These are phyloP conservation scores for Acorus gramineus DNA, from an alignment of 106 monocot genomes.

Conservation along the genomic window DNA sequence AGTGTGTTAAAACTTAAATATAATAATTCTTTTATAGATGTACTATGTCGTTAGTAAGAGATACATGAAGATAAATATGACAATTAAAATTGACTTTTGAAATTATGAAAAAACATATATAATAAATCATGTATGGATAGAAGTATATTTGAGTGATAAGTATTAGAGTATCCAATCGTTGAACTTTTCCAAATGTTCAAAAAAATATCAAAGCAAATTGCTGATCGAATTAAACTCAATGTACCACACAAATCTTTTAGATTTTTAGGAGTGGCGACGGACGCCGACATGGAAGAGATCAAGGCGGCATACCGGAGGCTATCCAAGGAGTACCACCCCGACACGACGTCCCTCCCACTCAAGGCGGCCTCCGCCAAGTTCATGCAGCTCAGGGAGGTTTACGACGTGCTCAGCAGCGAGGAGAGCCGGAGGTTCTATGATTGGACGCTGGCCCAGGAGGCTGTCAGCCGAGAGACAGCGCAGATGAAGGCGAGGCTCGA, in stretches of 20 bases:
- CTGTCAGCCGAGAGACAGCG: slow-evolving; percentile 40
- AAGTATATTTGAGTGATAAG: too few species aligned
- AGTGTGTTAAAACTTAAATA: too few species aligned
- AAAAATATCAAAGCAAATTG: too few species aligned
- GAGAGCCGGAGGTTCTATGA: slow-evolving; percentile 68
- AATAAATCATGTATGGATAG: too few species aligned
- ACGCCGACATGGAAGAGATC: slow-evolving; percentile 72
- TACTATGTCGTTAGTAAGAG: too few species aligned
- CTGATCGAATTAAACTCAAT: too few species aligned
- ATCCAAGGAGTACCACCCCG: slow-evolving; percentile 90
- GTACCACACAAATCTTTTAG: slow-evolving; percentile 9
- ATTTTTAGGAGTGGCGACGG: slow-evolving; percentile 47
- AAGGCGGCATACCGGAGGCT: slow-evolving; percentile 70
- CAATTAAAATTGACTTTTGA: too few species aligned
- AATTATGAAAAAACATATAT: too few species aligned
- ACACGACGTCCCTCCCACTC: slow-evolving; percentile 73
- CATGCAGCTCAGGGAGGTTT: slow-evolving; percentile 79
- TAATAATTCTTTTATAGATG: too few species aligned
- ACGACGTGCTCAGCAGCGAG: slow-evolving; percentile 71
- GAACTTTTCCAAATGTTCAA: too few species aligned
- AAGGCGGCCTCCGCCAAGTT: slow-evolving; percentile 70
- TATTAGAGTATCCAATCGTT: too few species aligned
- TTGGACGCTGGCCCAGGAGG: slow-evolving; percentile 88
- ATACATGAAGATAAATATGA: too few species aligned
- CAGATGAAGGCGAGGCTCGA: slow-evolving; percentile 55